These are phyloP conservation scores for Penicillium lagena DNA, from an alignment of 495 filamentous ascomycete genomes.

Conservation along the genomic window DNA sequence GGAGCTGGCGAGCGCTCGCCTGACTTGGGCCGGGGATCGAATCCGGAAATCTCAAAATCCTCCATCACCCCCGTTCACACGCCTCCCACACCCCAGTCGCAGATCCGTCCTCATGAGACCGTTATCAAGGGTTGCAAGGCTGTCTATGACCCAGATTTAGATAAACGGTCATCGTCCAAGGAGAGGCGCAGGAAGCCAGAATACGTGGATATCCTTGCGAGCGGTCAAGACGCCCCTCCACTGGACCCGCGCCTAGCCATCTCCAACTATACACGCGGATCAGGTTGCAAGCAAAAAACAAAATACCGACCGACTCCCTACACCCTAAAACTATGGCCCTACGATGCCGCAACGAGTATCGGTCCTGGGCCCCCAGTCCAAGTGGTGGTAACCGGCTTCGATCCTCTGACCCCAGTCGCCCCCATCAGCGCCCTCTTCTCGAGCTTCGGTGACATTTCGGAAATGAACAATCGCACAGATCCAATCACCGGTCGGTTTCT, in stretches of 20 bases:
- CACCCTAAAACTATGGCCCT: conserved; percentile 65
- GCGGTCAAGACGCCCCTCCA: conserved; percentile 60
- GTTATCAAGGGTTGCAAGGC: conserved; percentile 61
- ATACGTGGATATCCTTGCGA: conserved; percentile 62
- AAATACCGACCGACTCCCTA: conserved; percentile 73
- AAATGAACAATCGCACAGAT: conserved; percentile 85
- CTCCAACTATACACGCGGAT: conserved; percentile 48
- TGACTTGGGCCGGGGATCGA: conserved; percentile 6
- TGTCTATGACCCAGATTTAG: conserved; percentile 69
- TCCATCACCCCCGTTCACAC: conserved; percentile 45
- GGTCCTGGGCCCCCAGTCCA: conserved; percentile 84
- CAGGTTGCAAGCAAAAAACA: conserved; percentile 61
- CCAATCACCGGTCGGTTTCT: conserved; percentile 88
- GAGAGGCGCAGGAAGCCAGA: conserved; percentile 65
- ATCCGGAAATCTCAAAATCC: conserved; percentile 16
- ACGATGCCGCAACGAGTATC: conserved; percentile 73
- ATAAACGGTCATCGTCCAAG: conserved; percentile 50
- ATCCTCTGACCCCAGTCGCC: conserved; percentile 74
- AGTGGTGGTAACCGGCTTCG: conserved; percentile 88
- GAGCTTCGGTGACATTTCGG: conserved; percentile 80
- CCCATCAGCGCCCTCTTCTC: conserved; percentile 78
- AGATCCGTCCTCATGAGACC: conserved; percentile 55
- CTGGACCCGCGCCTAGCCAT: conserved; percentile 73
- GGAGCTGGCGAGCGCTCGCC: conserved; percentile 14
- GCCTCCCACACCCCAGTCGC: conserved; percentile 45